A percentile compares a stretch with the other conserved stretches of the same genome.
phyloP scores from a whole-genome alignment of 192 early-diverging fungal genomes.

The Coemansia sp. region DNA sequence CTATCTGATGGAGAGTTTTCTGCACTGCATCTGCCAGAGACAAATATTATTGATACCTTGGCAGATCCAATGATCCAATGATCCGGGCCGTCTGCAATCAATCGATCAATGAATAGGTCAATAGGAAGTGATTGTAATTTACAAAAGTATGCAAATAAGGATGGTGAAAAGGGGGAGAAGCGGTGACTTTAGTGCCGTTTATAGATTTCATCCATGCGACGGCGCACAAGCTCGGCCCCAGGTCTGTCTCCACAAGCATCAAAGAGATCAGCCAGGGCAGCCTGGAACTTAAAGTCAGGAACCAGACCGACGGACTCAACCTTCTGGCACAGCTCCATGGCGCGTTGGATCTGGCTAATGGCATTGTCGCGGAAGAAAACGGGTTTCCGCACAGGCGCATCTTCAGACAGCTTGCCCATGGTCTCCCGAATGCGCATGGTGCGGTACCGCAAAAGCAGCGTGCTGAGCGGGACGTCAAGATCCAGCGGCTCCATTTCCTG shows the following conservation, averaged over 20 bases:
- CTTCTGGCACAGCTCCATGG: conserved; percentile 34
- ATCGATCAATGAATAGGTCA: too few relatives aligned
- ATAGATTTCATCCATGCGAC: conserved; percentile 10
- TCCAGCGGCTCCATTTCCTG: conserved; percentile 2
- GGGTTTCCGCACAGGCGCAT: background rate
- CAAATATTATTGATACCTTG: too few relatives aligned
- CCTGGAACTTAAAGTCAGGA: conserved; percentile 40
- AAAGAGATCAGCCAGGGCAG: conserved; percentile 41
- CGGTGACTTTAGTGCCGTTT: background rate
- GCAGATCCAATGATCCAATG: too few relatives aligned
- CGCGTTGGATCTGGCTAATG: conserved; percentile 28
- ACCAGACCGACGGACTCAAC: conserved; percentile 28
- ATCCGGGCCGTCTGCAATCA: too few relatives aligned
- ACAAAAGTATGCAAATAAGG: background rate
- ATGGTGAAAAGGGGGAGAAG: background rate
- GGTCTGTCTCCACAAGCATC: conserved; percentile 36
- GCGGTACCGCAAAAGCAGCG: conserved; percentile 42
- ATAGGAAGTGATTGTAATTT: too few relatives aligned
- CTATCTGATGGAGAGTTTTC: too few relatives aligned
- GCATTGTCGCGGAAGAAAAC: background rate
- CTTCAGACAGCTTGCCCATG: background rate
- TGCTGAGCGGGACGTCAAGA: conserved; percentile 42
- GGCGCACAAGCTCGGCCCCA: conserved; percentile 38
- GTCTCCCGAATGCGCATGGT: conserved; percentile 30
- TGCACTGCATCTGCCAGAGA: too few relatives aligned